These are phyloP conservation scores for Umbilicus rupestris DNA, from an alignment of 164 flowering plant genomes.

Conservation along the genomic window DNA sequence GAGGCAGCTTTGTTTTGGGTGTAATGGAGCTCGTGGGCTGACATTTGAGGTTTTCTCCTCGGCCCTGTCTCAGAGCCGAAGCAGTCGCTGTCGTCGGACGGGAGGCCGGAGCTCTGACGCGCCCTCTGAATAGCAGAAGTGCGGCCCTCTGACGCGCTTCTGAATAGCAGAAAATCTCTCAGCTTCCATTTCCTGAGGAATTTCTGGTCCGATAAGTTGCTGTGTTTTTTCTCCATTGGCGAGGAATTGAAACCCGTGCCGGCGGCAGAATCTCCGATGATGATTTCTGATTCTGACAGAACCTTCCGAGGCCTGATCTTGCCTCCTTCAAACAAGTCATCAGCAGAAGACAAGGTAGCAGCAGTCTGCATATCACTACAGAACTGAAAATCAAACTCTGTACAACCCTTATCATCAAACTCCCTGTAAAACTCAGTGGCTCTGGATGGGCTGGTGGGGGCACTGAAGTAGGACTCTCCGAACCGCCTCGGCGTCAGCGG, in stretches of 20 bases:
- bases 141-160: conserved; percentile 91
- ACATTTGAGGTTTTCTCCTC: conserved; percentile 40
- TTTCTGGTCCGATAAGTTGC: neutral
- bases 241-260: neutral
- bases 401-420: neutral
- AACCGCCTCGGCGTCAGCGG: conserved; percentile 15
- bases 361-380: neutral
- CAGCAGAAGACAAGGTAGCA: neutral
- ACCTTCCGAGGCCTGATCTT: neutral
- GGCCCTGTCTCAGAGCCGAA: conserved; percentile 19
- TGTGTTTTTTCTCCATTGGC: neutral
- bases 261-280: neutral
- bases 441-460: conserved; percentile 35
- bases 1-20: conserved; percentile 64
- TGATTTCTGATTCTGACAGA: neutral
- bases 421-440: conserved; percentile 13
- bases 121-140: conserved; percentile 57
- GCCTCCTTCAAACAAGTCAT: neutral
- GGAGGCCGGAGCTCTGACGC: conserved; percentile 34
- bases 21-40: conserved; percentile 80
- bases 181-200: conserved; percentile 56
- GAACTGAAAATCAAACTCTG: neutral
- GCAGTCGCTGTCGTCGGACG: conserved; percentile 35
- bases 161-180: conserved; percentile 64
- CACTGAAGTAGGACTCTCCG: conserved; percentile 24